Evolutionary conservation across 2,329 filamentous ascomycete species (phyloP), one percentile per base, ranked within the genome.

Genomic region (Penicillium sp.): DNA sequence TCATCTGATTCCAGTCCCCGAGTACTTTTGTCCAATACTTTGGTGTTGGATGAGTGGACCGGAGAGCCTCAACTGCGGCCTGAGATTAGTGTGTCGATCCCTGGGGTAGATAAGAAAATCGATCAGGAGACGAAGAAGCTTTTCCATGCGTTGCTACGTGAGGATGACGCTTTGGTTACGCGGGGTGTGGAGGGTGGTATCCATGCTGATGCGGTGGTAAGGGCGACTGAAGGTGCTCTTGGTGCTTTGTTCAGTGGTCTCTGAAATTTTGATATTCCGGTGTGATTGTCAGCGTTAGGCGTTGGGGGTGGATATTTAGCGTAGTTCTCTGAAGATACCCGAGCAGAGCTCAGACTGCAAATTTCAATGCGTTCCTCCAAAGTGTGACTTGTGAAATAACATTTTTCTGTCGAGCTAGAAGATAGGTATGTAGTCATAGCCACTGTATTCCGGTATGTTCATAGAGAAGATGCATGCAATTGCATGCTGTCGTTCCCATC

Each of bases 21-120:
- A 43, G 58, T 75, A 2, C 66, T 77, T 12, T 54, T 77, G 17
- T 70, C 72, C 12, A 77, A 75, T 57, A 59, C 65, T 6, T 57
- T 78, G 43, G 59, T 49, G 13, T 62, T 78, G 38, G 74, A 77
- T 55, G 67, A 73, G 25, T 78, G 75, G 75, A 75, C 74, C 19
- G 69, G 75, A 36, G 75, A 78, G 54, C 72, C 75, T 3, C 70
- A 71, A 21, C 61, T 78, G n/a, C 62, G 63, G 19, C 70, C 75
- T 2, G 71, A 70, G 49, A 69, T 78, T 27, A 75, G 67, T 45
- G 64, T 77, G 19, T 71, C 70, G 7, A 45, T 61, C 4, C 54
- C 62, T 7, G 58, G 57, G 48, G 55, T 43, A 3, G 53, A 55
- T 36, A 64, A 52, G 41, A 77, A 73, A 41, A 63, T 76, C 21